These are phyloP conservation scores for Fagopyrum homotropicum DNA, from an alignment of 148 eudicot genomes.

Conservation along the genomic window DNA sequence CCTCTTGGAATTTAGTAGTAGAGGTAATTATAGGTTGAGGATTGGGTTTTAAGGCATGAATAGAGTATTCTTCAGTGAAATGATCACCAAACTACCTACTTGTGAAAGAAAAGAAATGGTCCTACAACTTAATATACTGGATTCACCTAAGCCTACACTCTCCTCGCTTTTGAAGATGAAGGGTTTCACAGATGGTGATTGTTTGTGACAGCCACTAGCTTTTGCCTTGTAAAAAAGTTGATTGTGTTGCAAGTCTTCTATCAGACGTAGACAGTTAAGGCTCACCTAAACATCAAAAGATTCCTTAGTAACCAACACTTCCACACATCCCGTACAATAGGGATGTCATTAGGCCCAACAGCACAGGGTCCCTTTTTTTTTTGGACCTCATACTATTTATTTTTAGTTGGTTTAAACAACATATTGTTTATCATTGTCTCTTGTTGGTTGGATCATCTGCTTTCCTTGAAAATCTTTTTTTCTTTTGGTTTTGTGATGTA, in stretches of 20 bases:
- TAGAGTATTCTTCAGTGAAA: constrained; percentile 2
- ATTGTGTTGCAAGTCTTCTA: constrained; percentile 42
- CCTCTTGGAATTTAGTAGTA: neutral
- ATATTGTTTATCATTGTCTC: no score
- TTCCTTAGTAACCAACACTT: constrained; percentile 38
- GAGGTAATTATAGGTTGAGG: constrained; percentile 27
- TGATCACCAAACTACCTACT: constrained; percentile 23
- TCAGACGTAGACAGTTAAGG: constrained; percentile 33
- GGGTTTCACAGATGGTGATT: neutral
- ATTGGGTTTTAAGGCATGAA: constrained; percentile 45
- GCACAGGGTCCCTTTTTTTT: no score
- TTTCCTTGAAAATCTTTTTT: no score
- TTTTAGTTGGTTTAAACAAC: no score
- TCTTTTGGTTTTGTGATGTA: no score
- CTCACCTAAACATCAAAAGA: constrained; percentile 36
- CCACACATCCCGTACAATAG: no score
- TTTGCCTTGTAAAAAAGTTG: constrained; percentile 30
- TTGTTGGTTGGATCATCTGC: no score
- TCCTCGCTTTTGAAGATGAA: neutral
- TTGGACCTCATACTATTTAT: no score
- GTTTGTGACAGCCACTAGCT: constrained; percentile 12
- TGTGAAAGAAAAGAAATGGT: constrained; percentile 18
- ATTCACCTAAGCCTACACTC: neutral
- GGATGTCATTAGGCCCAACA: no score
- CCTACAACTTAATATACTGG: constrained; percentile 10